These are phyloP conservation scores for Pholiota conissans DNA, from an alignment of 768 basidiomycete genomes.

Conservation along the genomic window DNA sequence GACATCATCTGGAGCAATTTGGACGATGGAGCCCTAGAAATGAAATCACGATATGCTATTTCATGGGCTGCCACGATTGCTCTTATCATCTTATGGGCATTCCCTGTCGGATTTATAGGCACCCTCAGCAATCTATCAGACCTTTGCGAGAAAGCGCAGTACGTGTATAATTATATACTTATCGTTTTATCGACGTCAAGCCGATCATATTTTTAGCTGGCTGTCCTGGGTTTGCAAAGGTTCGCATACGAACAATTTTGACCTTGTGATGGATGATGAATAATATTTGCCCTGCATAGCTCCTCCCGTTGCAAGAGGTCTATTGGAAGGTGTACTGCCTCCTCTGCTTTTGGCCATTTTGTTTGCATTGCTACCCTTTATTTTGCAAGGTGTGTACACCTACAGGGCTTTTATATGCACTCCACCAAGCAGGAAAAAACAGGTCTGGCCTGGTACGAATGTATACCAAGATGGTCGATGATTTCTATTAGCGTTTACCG, in stretches of 20 bases:
- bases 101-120: conserved; percentile 68
- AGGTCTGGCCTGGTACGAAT: conserved; percentile 67
- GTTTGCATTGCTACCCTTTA: conserved; percentile 59
- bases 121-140: conserved; percentile 58
- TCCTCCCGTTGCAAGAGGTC: conserved; percentile 40
- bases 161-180: conserved; percentile 16
- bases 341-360: conserved; percentile 62
- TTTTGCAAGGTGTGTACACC: conserved; percentile 45
- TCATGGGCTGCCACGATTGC: conserved; percentile 60
- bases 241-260: conserved; percentile 11
- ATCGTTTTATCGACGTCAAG: neutral
- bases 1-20: conserved; percentile 62
- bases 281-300: conserved; percentile 21
- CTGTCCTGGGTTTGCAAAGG: conserved; percentile 55
- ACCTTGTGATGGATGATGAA: neutral
- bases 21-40: conserved; percentile 52
- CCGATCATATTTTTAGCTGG: conserved; percentile 39
- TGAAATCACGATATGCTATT: conserved; percentile 50
- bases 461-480: conserved; percentile 64
- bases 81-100: conserved; percentile 62
- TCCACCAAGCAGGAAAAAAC: neutral
- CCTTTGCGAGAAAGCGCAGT: conserved; percentile 49
- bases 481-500: conserved; percentile 74
- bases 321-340: conserved; percentile 68
- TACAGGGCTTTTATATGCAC: too few species aligned